Percentiles rank a stretch among this genome's conserved stretches.
phyloP scores from a whole-genome alignment of 148 eudicot species.

The Selenicereus undatus region DNA sequence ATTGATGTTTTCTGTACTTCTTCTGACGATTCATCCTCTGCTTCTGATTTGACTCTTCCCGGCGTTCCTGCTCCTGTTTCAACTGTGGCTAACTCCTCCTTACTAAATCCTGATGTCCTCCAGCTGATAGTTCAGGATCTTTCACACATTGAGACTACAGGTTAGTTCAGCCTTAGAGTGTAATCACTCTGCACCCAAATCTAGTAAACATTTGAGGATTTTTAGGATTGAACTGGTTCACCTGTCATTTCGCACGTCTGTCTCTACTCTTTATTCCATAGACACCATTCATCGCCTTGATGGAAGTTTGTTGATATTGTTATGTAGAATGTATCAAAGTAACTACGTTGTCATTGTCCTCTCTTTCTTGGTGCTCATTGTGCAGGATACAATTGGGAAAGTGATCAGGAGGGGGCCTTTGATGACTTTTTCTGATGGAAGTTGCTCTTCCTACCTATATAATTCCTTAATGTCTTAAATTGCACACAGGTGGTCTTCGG shows the following conservation, averaged over 20 bases:
- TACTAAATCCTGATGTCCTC: conserved; percentile 54
- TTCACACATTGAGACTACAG: conserved; percentile 70
- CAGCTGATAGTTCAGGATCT: conserved; percentile 85
- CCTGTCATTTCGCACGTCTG: conserved; percentile 19
- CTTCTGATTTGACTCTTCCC: conserved; percentile 71
- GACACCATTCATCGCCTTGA: conserved; percentile 5
- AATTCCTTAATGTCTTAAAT: conserved; percentile 21
- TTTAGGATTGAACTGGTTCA: conserved; percentile 6
- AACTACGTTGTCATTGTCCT: conserved; percentile 44
- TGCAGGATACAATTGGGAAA: conserved; percentile 93
- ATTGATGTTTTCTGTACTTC: conserved; percentile 60
- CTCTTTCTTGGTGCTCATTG: conserved; percentile 65
- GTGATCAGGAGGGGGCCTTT: conserved; percentile 96
- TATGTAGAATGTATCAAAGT: conserved; percentile 25
- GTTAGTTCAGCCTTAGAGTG: conserved; percentile 61
- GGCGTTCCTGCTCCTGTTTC: conserved; percentile 44
- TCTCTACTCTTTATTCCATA: conserved; percentile 16
- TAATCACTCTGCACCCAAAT: conserved; percentile 23
- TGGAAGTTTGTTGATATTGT: conserved; percentile 8
- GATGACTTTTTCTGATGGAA: conserved; percentile 92
- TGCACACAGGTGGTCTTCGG: conserved; percentile 12
- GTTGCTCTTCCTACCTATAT: conserved; percentile 47
- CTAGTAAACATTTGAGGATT: conserved; percentile 15
- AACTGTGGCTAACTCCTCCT: conserved; percentile 53
- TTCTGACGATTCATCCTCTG: conserved; percentile 72